Evolutionary conservation across 2,329 filamentous ascomycete genomes (phyloP).

Genomic region (Cordyceps sp.): DNA sequence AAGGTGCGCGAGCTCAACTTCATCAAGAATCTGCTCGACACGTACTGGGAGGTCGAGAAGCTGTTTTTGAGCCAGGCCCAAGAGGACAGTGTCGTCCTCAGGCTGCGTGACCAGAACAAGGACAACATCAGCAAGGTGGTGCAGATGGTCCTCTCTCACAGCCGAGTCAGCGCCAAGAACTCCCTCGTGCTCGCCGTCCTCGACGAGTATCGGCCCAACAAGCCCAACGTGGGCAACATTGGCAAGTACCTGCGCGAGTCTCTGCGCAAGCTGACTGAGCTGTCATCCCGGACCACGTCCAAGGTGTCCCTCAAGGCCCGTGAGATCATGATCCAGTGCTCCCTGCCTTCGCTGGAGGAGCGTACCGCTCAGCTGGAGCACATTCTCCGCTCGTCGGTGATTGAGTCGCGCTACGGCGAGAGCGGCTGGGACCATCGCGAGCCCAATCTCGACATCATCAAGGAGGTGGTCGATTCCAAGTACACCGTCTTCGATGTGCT

Average conservation of each 20-base stretch:
- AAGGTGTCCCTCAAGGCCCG: slow-evolving; percentile 96
- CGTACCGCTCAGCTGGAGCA: slow-evolving; percentile 95
- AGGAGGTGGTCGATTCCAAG: slow-evolving; percentile 96
- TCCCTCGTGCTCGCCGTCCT: slow-evolving; percentile 82
- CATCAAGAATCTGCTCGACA: slow-evolving; percentile 61
- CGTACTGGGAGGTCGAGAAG: slow-evolving; percentile 71
- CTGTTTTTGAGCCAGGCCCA: slow-evolving; percentile 79
- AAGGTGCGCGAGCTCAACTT: slow-evolving; percentile 80
- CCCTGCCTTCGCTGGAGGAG: slow-evolving; percentile 89
- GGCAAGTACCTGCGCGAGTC: slow-evolving; percentile 72
- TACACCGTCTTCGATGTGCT: slow-evolving; percentile 97
- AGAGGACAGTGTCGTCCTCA: slow-evolving; percentile 86
- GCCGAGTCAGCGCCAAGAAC: slow-evolving; percentile 84
- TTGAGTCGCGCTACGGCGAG: slow-evolving; percentile 95
- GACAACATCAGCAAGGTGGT: slow-evolving; percentile 77
- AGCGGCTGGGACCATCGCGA: slow-evolving; percentile 93
- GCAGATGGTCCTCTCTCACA: slow-evolving; percentile 83
- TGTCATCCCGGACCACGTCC: slow-evolving; percentile 62
- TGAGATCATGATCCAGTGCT: slow-evolving; percentile 94
- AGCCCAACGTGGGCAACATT: slow-evolving; percentile 74
- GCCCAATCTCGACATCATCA: slow-evolving; percentile 77
- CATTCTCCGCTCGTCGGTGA: slow-evolving; percentile 85
- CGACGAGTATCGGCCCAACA: slow-evolving; percentile 89
- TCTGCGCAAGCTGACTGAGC: slow-evolving; percentile 74
- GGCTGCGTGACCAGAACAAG: slow-evolving; percentile 90